phyloP scores from a whole-genome alignment of 169 alveolate species.

The Eimeria praecox region DNA sequence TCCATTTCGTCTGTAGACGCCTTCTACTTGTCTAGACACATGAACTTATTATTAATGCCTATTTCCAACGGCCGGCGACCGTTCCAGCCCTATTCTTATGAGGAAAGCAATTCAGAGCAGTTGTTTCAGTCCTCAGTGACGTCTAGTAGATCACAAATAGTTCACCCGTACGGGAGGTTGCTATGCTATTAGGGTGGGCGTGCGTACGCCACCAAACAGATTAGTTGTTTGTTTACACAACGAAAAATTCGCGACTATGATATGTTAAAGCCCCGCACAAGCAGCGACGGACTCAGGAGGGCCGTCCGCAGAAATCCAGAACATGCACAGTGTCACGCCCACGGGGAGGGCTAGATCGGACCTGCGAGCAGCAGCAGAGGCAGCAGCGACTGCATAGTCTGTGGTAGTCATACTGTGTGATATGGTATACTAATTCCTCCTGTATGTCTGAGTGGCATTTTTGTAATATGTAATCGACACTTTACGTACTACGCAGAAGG shows the following conservation, averaged over 20 bases:
- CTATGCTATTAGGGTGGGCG: neutral
- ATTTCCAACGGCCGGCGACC: conserved; percentile 1
- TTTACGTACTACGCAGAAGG: conserved; percentile 69
- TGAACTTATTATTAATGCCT: conserved; percentile 28
- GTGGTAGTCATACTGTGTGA: too few relatives aligned
- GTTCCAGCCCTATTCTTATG: neutral
- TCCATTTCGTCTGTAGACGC: conserved; percentile 73
- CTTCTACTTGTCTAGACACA: conserved; percentile 57
- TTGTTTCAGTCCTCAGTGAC: neutral
- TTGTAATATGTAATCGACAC: neutral
- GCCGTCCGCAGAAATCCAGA: conserved; percentile 67
- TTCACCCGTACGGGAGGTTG: neutral
- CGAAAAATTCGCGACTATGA: neutral
- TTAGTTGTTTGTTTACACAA: neutral
- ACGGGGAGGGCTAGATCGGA: conserved; percentile 74
- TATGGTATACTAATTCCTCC: too few relatives aligned
- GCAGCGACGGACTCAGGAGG: neutral
- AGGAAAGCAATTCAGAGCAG: neutral
- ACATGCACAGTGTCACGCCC: conserved; percentile 76
- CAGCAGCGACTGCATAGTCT: neutral
- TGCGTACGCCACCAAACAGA: neutral
- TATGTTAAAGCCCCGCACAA: neutral
- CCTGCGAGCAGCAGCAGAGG: conserved; percentile 55
- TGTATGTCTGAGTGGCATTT: too few relatives aligned
- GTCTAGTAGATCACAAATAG: neutral